Base-by-base conservation (phyloP, 352 stramenopile genomes). In the Globisporangium radiosum region DNA sequence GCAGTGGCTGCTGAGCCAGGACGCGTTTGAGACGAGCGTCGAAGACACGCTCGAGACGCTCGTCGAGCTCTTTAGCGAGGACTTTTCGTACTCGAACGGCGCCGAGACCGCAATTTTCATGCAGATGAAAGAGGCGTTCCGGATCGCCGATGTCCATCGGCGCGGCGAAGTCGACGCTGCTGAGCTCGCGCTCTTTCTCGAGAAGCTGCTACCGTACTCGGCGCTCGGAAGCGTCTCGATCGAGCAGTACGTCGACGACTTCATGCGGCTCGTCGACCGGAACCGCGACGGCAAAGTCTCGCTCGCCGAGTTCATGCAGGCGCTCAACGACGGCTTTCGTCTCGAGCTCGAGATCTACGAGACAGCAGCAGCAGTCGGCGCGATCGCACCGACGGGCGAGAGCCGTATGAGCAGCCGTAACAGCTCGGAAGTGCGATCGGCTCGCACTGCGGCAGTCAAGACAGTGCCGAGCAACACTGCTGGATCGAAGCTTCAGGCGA, bases 261-360 rank as follows among this genome's bases (percentile, higher is more conserved):
- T 33, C 25, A 33, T 33, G 25, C 25, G 25, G 25, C 25, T 33
- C 25, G 25, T 33, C 25, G 25, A 33, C 25, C 25, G 25, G 25
- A 33, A 33, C 25, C 25, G 25, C 25, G 25, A 33, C 25, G 25
- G 25, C 25, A 33, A 33, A 33, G 25, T 33, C 33, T 82, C 80
- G 39, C 88, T 88, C 47, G 53, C 62, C 0, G 83, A 92, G 62
- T 90, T 92, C 61, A 90, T 90, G 80, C 64, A 89, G 53, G 82
- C 80, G 0, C 55, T 92, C 4, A 78, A 92, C 62, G 69, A 87
- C 33, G 82, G 82, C 15, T 85, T 92, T 53, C 68, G 76, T 0
- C 63, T 92, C 9, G 76, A 92, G 49, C 70, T 92, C 11, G 75
- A 90, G 50, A 85, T 92, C 25, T 88, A 85, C 50, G 68, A 90